phyloP scores from a whole-genome alignment of 192 early-diverging fungal species.

The Mortierella hygrophila region DNA sequence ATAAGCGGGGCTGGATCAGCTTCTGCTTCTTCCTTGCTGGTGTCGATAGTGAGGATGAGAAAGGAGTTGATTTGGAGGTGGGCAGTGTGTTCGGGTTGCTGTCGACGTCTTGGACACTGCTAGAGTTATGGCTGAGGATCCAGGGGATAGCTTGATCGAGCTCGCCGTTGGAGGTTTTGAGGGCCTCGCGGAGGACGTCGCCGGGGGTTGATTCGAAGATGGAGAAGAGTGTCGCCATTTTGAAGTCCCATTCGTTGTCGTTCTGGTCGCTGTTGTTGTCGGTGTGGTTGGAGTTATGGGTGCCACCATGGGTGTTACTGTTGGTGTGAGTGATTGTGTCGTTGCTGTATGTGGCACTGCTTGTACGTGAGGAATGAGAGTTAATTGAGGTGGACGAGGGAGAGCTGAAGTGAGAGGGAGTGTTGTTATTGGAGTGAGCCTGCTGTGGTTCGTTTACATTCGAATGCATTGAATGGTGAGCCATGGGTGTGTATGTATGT shows the following conservation, averaged over 20 bases:
- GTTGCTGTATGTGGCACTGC: not conserved
- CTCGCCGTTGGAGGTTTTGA: slow-evolving; percentile 21
- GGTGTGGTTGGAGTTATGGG: not conserved
- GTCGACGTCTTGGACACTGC: not conserved
- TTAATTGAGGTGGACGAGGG: not conserved
- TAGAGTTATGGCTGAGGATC: slow-evolving; percentile 22
- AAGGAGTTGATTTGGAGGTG: not conserved
- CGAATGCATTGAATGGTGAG: not conserved
- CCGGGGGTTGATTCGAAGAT: slow-evolving; percentile 44
- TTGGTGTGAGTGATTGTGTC: not conserved
- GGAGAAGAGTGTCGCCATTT: slow-evolving; percentile 47
- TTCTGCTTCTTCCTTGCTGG: slow-evolving; percentile 28
- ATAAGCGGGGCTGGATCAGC: slow-evolving; percentile 40
- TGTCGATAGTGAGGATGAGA: not conserved
- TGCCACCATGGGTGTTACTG: not conserved
- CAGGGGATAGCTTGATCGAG: slow-evolving; percentile 47
- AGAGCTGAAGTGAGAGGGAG: not conserved
- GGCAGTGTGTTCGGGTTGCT: not conserved
- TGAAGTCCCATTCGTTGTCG: slow-evolving; percentile 31
- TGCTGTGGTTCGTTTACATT: not conserved
- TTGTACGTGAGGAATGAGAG: not conserved
- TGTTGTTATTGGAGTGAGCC: not conserved
- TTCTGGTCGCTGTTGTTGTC: not conserved
- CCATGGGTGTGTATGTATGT: not conserved
- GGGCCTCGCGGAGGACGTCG: slow-evolving; percentile 17